These are phyloP conservation scores for Scedosporium minutisporum DNA, from an alignment of 2,329 filamentous ascomycete genomes.

Conservation along the genomic window DNA sequence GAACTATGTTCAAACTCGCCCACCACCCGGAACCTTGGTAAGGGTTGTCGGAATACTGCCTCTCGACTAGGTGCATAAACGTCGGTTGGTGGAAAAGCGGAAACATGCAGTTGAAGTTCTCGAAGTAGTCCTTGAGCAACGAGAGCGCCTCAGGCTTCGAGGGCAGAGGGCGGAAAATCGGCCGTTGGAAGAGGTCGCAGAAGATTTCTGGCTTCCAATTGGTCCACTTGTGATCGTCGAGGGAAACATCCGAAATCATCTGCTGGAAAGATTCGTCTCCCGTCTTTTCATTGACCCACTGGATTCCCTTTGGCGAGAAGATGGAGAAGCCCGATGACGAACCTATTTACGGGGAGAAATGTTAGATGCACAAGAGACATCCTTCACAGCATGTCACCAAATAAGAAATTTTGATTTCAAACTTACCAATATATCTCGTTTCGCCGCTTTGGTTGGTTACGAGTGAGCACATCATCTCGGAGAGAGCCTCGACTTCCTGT, in stretches of 20 bases:
- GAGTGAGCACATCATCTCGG: conserved; percentile 97
- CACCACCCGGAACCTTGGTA: conserved; percentile 97
- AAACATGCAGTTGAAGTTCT: conserved; percentile 99
- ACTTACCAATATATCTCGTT: conserved; percentile 84
- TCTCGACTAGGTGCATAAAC: conserved; percentile 94
- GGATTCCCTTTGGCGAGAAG: conserved; percentile 94
- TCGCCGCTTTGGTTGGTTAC: conserved; percentile 93
- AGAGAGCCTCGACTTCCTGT: conserved; percentile 75
- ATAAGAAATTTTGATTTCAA: not conserved
- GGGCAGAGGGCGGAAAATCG: conserved; percentile 74
- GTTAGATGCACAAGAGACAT: conserved; percentile 4
- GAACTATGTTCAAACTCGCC: conserved; percentile 87
- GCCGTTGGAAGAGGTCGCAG: conserved; percentile 77
- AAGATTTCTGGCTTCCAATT: conserved; percentile 99
- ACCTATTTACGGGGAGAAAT: conserved; percentile 38
- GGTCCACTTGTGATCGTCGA: conserved; percentile 91
- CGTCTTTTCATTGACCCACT: conserved; percentile 97
- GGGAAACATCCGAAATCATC: conserved; percentile 86
- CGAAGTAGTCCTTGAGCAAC: conserved; percentile 86
- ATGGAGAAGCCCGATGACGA: conserved; percentile 98
- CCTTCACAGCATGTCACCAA: not conserved
- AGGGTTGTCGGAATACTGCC: conserved; percentile 84
- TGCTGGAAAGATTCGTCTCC: conserved; percentile 91
- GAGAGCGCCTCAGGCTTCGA: conserved; percentile 80
- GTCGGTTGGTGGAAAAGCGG: conserved; percentile 95